Conservation (phyloP, 805 yeast species). For the Wickerhamiella qilinensis region DNA sequence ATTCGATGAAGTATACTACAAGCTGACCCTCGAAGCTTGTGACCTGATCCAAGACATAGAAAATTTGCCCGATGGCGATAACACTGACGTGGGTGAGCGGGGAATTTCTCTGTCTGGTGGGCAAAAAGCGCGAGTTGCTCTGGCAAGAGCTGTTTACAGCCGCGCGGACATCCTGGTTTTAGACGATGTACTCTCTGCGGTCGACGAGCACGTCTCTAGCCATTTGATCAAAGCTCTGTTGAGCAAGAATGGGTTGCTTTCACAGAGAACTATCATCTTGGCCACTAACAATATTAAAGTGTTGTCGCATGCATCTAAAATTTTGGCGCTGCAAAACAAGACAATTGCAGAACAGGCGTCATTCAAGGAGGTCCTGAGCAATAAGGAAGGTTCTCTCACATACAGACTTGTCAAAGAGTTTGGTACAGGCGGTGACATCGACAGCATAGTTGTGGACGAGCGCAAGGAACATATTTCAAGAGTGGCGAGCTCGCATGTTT, state of each 20-base stretch:
- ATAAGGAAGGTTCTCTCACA: constrained; percentile 10
- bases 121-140: constrained; percentile 85
- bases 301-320: constrained; percentile 50
- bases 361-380: constrained; percentile 32
- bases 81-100: constrained; percentile 89
- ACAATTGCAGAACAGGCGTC: constrained; percentile 38
- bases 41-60: constrained; percentile 67
- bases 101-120: constrained; percentile 96
- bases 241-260: constrained; percentile 60
- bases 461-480: constrained; percentile 55
- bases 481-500: constrained; percentile 18
- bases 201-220: constrained; percentile 90
- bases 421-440: constrained; percentile 65
- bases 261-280: constrained; percentile 52
- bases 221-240: constrained; percentile 62
- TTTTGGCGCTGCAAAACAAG: constrained; percentile 43
- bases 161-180: constrained; percentile 81
- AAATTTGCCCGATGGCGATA: constrained; percentile 75
- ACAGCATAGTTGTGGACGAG: constrained; percentile 55
- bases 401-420: constrained; percentile 22
- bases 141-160: constrained; percentile 92
- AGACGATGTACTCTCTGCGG: constrained; percentile 92
- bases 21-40: constrained; percentile 71
- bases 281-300: constrained; percentile 75
- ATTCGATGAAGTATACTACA: constrained; percentile 67